Conservation (phyloP, 2,329 filamentous ascomycete genomes). For the Colletotrichum karsti region DNA sequence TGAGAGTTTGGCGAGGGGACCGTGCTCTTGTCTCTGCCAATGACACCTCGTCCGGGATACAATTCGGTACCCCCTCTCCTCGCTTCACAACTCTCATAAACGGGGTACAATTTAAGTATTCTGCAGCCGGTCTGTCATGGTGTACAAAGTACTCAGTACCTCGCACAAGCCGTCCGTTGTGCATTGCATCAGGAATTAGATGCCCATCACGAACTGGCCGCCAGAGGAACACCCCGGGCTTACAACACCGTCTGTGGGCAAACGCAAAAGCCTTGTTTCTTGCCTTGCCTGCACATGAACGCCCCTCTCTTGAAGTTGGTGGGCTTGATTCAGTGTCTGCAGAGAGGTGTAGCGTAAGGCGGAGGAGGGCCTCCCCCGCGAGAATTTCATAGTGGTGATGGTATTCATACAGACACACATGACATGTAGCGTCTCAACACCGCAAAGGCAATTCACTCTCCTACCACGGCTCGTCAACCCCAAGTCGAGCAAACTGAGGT, state of each 20-base stretch:
- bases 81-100: background rate
- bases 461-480: background rate
- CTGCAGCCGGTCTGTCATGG: background rate
- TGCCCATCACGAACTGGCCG: slow-evolving; percentile 1
- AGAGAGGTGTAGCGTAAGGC: no score
- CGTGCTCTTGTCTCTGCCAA: slow-evolving; percentile 1
- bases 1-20: slow-evolving; percentile 11
- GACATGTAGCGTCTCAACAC: background rate
- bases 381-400: background rate
- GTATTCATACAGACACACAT: slow-evolving; percentile 1
- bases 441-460: background rate
- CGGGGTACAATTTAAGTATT: background rate
- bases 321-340: background rate
- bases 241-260: background rate
- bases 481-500: background rate
- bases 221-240: background rate
- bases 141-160: background rate
- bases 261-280: slow-evolving; percentile 11
- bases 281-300: background rate
- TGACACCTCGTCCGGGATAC: background rate
- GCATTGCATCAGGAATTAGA: slow-evolving; percentile 8
- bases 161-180: background rate
- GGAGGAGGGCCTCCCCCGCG: background rate
- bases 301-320: background rate
- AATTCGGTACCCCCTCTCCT: background rate